These are phyloP conservation scores for Trichosporon ovoides DNA, from an alignment of 1,284 basidiomycete genomes.

Conservation along the genomic window DNA sequence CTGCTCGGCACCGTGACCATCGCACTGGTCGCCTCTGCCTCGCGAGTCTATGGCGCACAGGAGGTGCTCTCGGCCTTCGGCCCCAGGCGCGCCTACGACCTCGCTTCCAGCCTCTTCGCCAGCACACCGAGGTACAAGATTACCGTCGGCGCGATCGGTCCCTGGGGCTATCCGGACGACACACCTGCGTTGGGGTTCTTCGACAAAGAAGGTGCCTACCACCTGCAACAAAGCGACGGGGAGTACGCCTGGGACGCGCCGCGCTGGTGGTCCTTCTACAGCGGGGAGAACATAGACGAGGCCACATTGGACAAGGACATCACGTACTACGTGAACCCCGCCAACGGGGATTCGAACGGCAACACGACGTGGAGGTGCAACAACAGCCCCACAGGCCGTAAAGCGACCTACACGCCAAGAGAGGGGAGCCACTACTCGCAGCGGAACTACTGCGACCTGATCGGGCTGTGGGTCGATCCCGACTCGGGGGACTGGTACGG, in stretches of 20 bases:
- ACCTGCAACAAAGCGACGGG: constrained; percentile 3
- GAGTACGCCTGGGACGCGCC: not conserved
- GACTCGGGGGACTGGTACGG: constrained; percentile 9
- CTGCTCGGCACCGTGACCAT: not conserved
- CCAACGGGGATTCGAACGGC: constrained; percentile 5
- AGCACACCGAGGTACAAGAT: not conserved
- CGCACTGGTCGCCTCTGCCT: not conserved
- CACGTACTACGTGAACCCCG: not conserved
- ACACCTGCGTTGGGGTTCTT: constrained; percentile 7
- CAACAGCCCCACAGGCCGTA: constrained; percentile 8
- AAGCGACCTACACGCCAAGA: constrained; percentile 1
- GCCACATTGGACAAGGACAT: not conserved
- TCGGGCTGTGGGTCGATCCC: constrained; percentile 11
- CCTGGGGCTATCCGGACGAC: constrained; percentile 7
- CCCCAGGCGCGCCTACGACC: not conserved
- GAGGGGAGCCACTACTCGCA: not conserved
- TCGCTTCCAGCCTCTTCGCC: not conserved
- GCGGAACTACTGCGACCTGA: constrained; percentile 14
- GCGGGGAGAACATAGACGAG: constrained; percentile 6
- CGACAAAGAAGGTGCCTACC: constrained; percentile 11
- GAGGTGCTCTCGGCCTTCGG: not conserved
- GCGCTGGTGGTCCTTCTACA: constrained; percentile 7
- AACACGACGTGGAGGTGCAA: constrained; percentile 13
- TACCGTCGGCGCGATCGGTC: constrained; percentile 5
- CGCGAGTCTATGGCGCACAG: not conserved